Evolutionary conservation across 2,329 filamentous ascomycete genomes (phyloP).

Genomic region (Neoascochyta sp.): DNA sequence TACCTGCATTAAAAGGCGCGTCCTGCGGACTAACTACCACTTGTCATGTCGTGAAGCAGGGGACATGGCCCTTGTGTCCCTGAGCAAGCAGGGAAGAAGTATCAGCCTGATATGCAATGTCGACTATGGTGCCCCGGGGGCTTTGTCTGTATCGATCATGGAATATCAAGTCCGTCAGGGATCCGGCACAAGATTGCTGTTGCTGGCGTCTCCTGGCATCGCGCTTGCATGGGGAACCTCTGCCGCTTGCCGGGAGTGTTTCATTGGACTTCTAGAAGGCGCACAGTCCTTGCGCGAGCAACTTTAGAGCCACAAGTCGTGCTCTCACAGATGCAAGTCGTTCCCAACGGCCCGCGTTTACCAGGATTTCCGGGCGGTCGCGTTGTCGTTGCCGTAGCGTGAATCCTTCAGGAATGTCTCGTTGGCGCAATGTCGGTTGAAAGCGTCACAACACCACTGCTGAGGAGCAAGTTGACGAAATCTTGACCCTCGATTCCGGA

Average conservation of each 20-base stretch:
- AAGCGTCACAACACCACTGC: constrained; percentile 26
- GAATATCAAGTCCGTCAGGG: background rate
- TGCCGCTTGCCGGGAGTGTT: too few relatives aligned
- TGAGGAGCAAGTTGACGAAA: constrained; percentile 27
- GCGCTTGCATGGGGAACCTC: too few relatives aligned
- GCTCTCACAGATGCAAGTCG: constrained; percentile 10
- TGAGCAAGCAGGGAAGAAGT: constrained; percentile 19
- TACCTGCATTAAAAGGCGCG: constrained; percentile 13
- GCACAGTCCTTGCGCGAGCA: too few relatives aligned
- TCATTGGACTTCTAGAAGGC: too few relatives aligned
- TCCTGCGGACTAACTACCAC: constrained; percentile 24
- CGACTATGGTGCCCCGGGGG: constrained; percentile 8
- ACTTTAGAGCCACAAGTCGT: background rate
- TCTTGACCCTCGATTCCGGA: constrained; percentile 23
- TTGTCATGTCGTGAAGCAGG: constrained; percentile 14
- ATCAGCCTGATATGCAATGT: constrained; percentile 38
- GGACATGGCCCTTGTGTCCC: constrained; percentile 18
- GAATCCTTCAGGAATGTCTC: constrained; percentile 10
- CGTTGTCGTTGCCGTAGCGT: constrained; percentile 17
- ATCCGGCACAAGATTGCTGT: background rate
- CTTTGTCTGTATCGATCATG: background rate
- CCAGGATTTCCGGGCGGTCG: constrained; percentile 17
- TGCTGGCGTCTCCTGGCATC: too few relatives aligned
- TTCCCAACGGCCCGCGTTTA: constrained; percentile 12
- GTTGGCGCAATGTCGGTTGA: constrained; percentile 17